Evolutionary conservation across 139 green algal species (phyloP).

Genomic region (Tetradesmus lagerheimii): DNA sequence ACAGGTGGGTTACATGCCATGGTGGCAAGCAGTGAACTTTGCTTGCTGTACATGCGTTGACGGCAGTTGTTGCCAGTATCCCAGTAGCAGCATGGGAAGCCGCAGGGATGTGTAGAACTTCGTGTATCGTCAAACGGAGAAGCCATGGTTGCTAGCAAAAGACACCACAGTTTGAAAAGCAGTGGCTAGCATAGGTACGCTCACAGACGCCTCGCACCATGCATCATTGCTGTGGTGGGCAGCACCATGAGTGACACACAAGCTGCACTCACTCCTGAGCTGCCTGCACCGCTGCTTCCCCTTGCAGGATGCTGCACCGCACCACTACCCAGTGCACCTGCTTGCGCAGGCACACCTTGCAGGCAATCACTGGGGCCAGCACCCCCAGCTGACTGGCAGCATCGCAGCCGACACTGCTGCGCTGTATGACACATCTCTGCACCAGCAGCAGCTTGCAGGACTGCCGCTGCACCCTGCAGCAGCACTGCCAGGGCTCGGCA

Average conservation of each 20-base stretch:
- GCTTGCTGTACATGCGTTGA: too few relatives aligned
- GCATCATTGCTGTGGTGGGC: neutral
- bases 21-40: too few relatives aligned
- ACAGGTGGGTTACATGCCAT: slow-evolving; percentile 19
- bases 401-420: slow-evolving; percentile 24
- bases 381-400: neutral
- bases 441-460: neutral
- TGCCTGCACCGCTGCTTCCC: neutral
- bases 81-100: too few relatives aligned
- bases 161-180: too few relatives aligned
- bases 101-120: too few relatives aligned
- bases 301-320: neutral
- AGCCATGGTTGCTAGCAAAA: too few relatives aligned
- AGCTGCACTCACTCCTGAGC: neutral
- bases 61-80: too few relatives aligned
- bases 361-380: slow-evolving; percentile 25
- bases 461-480: neutral
- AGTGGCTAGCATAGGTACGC: too few relatives aligned
- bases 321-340: neutral
- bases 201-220: too few relatives aligned
- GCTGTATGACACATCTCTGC: neutral
- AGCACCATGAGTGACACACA: neutral
- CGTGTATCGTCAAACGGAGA: too few relatives aligned
- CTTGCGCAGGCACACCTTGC: neutral
- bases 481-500: neutral